phyloP scores from a whole-genome alignment of 768 basidiomycete genomes.

The Serendipita vermifera region DNA sequence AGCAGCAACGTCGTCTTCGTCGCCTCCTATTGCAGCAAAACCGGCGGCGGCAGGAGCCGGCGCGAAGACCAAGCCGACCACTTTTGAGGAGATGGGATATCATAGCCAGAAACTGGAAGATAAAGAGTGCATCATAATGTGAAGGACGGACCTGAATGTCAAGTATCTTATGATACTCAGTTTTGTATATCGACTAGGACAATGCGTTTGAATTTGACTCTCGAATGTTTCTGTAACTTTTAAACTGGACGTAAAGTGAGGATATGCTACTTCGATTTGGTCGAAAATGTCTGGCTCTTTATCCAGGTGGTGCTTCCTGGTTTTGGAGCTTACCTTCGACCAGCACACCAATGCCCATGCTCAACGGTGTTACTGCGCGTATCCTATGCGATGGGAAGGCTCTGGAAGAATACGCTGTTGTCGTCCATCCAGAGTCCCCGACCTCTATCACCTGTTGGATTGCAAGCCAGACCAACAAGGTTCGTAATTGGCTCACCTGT shows the following conservation, averaged over 20 bases:
- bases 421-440: neutral
- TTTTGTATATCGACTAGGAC: too few species aligned
- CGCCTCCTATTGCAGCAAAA: too few species aligned
- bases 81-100: constrained; percentile 92
- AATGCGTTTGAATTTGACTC: too few species aligned
- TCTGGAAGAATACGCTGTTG: neutral
- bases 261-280: too few species aligned
- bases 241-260: too few species aligned
- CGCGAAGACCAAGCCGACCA: constrained; percentile 41
- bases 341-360: neutral
- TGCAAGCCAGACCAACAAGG: neutral
- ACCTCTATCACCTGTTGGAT: neutral
- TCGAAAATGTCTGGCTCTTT: too few species aligned
- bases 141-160: too few species aligned
- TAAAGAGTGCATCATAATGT: constrained; percentile 85
- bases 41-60: constrained; percentile 14
- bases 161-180: too few species aligned
- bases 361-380: neutral
- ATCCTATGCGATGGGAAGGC: neutral
- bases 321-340: too few species aligned
- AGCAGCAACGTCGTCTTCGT: too few species aligned
- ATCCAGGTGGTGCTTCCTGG: too few species aligned
- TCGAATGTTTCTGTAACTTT: too few species aligned
- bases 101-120: constrained; percentile 62
- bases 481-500: neutral